Percentiles rank a stretch among this genome's conserved stretches.
phyloP scores from a whole-genome alignment of 2,329 filamentous ascomycete genomes.

The Paraconiothyrium sp. region DNA sequence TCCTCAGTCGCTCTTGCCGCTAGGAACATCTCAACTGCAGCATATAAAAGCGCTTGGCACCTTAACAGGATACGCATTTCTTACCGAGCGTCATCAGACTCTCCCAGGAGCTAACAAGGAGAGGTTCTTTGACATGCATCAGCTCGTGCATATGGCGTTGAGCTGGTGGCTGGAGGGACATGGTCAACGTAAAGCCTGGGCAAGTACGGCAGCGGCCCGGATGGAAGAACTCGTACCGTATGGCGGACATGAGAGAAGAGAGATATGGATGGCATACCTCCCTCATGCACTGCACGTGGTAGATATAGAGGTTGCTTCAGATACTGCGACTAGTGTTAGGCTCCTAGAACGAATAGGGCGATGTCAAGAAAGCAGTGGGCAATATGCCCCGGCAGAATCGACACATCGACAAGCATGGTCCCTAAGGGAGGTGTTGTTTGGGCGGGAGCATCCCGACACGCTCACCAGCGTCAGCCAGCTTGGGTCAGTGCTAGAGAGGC shows the following conservation, averaged over 20 bases:
- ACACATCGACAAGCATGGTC: conserved; percentile 7
- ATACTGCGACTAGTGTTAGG: neutral
- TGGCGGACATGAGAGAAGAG: neutral
- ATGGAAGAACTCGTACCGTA: neutral
- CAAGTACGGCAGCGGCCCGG: neutral
- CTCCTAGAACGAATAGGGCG: conserved; percentile 18
- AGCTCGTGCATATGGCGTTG: neutral
- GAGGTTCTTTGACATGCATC: neutral
- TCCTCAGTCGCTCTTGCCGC: neutral
- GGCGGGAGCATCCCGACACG: conserved; percentile 16
- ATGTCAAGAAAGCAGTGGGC: conserved; percentile 16
- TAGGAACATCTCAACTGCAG: neutral
- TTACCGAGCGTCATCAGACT: neutral
- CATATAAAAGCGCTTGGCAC: neutral
- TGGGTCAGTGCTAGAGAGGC: neutral
- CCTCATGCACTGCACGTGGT: conserved; percentile 21
- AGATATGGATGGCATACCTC: conserved; percentile 5
- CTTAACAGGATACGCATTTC: neutral
- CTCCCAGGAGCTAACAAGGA: neutral
- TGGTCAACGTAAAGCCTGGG: neutral
- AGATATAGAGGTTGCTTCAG: conserved; percentile 14
- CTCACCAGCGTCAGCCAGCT: conserved; percentile 17
- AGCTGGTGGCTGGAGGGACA: neutral
- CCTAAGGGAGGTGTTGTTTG: conserved; percentile 2
- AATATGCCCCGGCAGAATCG: conserved; percentile 13